Base-by-base conservation (phyloP, 2,329 filamentous ascomycete species). In the Talaromyces marneffei region DNA sequence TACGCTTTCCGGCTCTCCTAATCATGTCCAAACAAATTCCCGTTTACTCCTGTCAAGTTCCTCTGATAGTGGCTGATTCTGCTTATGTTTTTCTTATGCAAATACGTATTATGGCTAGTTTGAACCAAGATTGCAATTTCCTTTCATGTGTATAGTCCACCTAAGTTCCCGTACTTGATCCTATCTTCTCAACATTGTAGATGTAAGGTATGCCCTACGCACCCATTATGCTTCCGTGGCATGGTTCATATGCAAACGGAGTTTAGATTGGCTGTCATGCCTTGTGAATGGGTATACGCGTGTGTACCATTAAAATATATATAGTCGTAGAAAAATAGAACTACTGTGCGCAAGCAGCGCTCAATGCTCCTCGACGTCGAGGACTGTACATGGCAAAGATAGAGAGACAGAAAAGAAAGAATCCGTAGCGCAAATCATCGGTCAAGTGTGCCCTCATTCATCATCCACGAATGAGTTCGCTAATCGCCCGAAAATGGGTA, bases 391-490 rank as follows among this genome's bases (percentile, higher is more conserved):
- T 3, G 10, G 8, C 20, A 29, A 18, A 39, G 20, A 55, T 12
- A 27, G 12, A 9, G 14, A 53, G 3, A 31, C 18, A 39, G 52
- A 39, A 35, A n/a, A 18, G 10, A 4, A 23, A 55, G 1, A 55
- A 1, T n/a, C 52, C 12, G 25, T 16, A 29, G 3, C 23, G 31
- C 4, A 10, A 2, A 39, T n/a, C 10, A 39, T 27, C 12, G 10
- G 20, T 12, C 31, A 14, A 40, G 7, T 5, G 8, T 18, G 1
- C 5, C 6, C 7, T 76, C 70, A 88, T 74, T 97, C 94, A 71
- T 96, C 90, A 70, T 97, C 93, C 61, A 97, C 82, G 71, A 97
- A 93, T 27, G 89, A 89, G 75, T 88, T 96, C 46, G 94, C 94
- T 67, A 97, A 79, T 44, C 82, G 82, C 4, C 94, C 94, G 70